Conservation (phyloP, 371 early-diverging fungal species). For the Chytridiales sp. region DNA sequence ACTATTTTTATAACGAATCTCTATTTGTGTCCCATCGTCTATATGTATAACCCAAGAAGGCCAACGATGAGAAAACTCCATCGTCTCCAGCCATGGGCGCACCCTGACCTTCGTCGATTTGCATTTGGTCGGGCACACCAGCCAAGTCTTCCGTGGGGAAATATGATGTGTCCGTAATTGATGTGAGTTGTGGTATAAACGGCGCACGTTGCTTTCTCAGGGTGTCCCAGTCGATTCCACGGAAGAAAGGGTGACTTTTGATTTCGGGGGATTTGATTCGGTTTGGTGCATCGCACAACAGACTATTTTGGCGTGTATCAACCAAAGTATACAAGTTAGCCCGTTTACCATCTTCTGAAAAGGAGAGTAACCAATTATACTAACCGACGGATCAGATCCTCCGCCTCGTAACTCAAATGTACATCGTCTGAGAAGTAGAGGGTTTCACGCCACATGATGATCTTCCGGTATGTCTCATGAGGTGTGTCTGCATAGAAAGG, state of each 20-base stretch:
- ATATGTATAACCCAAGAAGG: conserved; percentile 33
- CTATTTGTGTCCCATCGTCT: conserved; percentile 31
- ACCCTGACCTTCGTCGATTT: conserved; percentile 19
- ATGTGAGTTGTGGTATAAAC: conserved; percentile 88
- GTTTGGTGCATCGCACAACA: conserved; percentile 82
- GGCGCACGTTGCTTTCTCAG: conserved; percentile 85
- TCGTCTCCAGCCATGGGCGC: conserved; percentile 14
- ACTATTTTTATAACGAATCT: no score
- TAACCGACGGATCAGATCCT: conserved; percentile 83
- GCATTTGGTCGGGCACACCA: conserved; percentile 41
- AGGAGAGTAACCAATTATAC: conserved; percentile 1
- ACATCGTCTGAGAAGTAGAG: conserved; percentile 92
- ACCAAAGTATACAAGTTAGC: no score
- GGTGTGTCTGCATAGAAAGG: conserved; percentile 95
- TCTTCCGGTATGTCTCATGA: conserved; percentile 96
- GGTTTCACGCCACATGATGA: conserved; percentile 91
- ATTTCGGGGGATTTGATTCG: conserved; percentile 86
- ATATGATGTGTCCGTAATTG: conserved; percentile 96
- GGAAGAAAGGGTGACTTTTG: conserved; percentile 93
- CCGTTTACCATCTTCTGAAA: not conserved
- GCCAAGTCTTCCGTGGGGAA: conserved; percentile 94
- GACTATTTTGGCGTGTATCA: conserved; percentile 46
- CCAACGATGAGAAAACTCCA: conserved; percentile 21
- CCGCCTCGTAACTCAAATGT: conserved; percentile 84
- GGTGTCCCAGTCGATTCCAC: conserved; percentile 90